Base-by-base conservation (phyloP, 306 rosid species). In the Herpetospermum pedunculosum region DNA sequence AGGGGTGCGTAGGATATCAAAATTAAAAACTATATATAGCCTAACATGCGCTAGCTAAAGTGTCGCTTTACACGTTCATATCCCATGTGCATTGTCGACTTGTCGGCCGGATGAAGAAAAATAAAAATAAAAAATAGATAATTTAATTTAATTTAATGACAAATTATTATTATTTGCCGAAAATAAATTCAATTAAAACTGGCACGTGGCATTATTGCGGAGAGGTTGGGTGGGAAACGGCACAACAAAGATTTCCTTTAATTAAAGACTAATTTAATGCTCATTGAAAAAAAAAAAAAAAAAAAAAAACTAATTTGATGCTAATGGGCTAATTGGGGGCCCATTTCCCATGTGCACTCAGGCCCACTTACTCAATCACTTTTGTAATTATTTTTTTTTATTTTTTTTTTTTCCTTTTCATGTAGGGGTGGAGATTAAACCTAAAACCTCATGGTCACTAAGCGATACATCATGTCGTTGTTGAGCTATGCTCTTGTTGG, bases 241-340 rank as follows among this genome's bases (percentile, higher is more conserved):
- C 64, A 59, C 25, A 64, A 64, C 71, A 64, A 64, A 64, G 71
- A 64, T 64, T 60, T 57, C 3, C 3, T 64, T 64, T 19, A n/a
- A 63, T n/a, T 0, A n/a, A 64, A 64, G 30, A 64, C 71, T 34
- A 64, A 37, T 64, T 58, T 64, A 64, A 37, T 37, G n/a, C n/a
- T n/a, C n/a, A n/a, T n/a, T n/a, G n/a, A n/a, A n/a, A n/a, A n/a
- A n/a, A n/a, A n/a, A n/a, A n/a, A n/a, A n/a, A n/a, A n/a, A n/a
- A n/a, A n/a, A n/a, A n/a, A n/a, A 64, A 64, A n/a, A 64, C 71
- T 34, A 64, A 37, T 64, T 58, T 64, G 37, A 37, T 37, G 48
- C 8, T 34, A 38, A 64, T 64, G 71, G 71, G 71, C 71, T 19
- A 9, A 64, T 19, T 37, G 29, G 18, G 69, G 71, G 71, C n/a